Percentiles rank a stretch among this genome's conserved stretches.
Evolutionary conservation across 306 rosid species (phyloP).

Genomic region (Pterocarpus macrocarpus): DNA sequence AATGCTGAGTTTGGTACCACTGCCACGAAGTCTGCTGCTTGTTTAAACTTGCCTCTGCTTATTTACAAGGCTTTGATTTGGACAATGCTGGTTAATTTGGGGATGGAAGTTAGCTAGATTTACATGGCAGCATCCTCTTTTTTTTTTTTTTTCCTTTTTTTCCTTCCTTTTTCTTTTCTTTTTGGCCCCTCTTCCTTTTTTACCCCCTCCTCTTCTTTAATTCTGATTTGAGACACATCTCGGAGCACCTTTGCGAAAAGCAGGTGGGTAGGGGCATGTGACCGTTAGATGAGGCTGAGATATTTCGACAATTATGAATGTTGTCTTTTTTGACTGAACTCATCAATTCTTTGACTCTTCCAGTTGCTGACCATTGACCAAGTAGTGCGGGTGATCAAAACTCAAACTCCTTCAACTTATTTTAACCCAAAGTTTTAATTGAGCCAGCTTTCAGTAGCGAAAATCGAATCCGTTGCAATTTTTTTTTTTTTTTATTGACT

Average conservation of each 20-base stretch:
- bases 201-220: not conserved
- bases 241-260: conserved; percentile 48
- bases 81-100: conserved; percentile 17
- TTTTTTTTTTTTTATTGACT: too few species aligned
- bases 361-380: conserved; percentile 8
- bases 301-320: conserved; percentile 42
- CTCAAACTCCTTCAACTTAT: not conserved
- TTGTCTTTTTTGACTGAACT: conserved; percentile 52
- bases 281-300: conserved; percentile 49
- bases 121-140: conserved; percentile 16
- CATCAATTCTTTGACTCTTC: conserved; percentile 35
- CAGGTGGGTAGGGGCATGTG: conserved; percentile 50
- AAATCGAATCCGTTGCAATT: not conserved
- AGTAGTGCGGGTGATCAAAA: not conserved
- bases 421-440: not conserved
- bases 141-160: not conserved
- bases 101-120: conserved; percentile 49
- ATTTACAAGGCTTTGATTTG: conserved; percentile 34
- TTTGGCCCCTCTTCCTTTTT: conserved; percentile 20
- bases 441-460: not conserved
- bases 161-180: not conserved
- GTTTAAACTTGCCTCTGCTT: conserved; percentile 40
- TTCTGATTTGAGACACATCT: conserved; percentile 44
- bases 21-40: conserved; percentile 29
- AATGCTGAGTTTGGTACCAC: conserved; percentile 20